Evolutionary conservation across 768 basidiomycete species (phyloP), one percentile per base, ranked within the genome.

Genomic region (Podaxis mareebaensis): DNA sequence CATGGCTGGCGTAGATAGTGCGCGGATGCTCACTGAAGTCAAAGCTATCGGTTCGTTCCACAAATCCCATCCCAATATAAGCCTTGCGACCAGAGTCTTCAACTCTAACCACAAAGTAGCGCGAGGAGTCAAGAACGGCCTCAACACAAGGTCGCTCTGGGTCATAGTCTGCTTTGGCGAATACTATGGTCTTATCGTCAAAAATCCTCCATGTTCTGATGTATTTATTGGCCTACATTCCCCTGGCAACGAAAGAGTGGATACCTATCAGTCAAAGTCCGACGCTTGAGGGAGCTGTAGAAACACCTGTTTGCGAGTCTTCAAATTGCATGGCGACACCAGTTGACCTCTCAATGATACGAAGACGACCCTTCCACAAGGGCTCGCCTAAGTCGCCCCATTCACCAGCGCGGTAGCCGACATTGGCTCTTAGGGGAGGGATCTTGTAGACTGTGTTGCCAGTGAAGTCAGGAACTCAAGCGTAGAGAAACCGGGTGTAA

Each of bases 21-120:
- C 3, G 48, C 15, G 28, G 61, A 42, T 40, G 75, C 93, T 75
- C 67, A 95, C 95, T 93, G 77, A 95, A 95, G 74, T 95, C 94
- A 73, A 95, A 95, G 66, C 92, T 91, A 68, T 95, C 93, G 7
- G 92, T 83, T 24, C 94, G 84, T 72, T 96, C 95, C 22, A 84
- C 83, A 73, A 95, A 98, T 15, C 95, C 95, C 84, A 97, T 89
- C 4, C 95, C 95, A 62, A 98, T 93, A 70, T 93, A 95, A 1
- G 96, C 95, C 72, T 92, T 91, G 74, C 84, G 88, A 22, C 93
- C 93, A 15, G 79, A 81, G 68, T 96, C 95, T 73, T 97, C 95
- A 2, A 97, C 91, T 59, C 93, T 84, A 46, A 97, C 80, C 15
- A 96, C 95, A 71, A 98, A 98, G 73, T 98, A 98, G 53, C 95